Evolutionary conservation across 306 rosid genomes (phyloP).

Genomic region (Purshia tridentata): DNA sequence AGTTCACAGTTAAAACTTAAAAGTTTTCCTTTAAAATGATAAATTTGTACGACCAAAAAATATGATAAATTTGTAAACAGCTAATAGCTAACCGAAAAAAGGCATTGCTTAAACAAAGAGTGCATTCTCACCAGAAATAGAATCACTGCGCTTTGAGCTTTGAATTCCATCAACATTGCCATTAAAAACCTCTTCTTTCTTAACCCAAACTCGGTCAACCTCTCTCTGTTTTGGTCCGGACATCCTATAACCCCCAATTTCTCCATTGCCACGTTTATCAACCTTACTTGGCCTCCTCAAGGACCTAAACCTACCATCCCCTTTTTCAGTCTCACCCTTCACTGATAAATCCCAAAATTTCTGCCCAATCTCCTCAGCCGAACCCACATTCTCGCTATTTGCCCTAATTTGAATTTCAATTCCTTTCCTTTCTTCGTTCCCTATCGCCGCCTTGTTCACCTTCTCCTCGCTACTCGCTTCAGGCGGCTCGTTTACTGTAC

Average conservation of each 20-base stretch:
- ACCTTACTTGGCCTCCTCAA: not conserved
- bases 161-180: conserved; percentile 24
- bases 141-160: conserved; percentile 3
- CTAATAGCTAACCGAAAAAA: not conserved
- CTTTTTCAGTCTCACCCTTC: not conserved
- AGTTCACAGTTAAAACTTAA: not conserved
- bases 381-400: not conserved
- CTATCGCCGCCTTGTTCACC: conserved; percentile 7
- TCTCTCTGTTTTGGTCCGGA: not conserved
- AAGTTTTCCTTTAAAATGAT: not conserved
- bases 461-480: not conserved
- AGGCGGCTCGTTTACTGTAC: not conserved
- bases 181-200: conserved; percentile 40
- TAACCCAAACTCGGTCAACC: conserved; percentile 51
- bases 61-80: not conserved
- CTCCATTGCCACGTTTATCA: conserved; percentile 8
- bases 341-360: conserved; percentile 24
- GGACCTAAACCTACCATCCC: not conserved
- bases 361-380: conserved; percentile 21
- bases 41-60: not conserved
- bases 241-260: not conserved
- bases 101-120: conserved; percentile 8
- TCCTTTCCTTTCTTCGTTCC: conserved; percentile 15
- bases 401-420: conserved; percentile 3
- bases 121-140: conserved; percentile 32